These are phyloP conservation scores for Pseudonitzschia delicatissima DNA, from an alignment of 108 stramenopile species.

Conservation along the genomic window DNA sequence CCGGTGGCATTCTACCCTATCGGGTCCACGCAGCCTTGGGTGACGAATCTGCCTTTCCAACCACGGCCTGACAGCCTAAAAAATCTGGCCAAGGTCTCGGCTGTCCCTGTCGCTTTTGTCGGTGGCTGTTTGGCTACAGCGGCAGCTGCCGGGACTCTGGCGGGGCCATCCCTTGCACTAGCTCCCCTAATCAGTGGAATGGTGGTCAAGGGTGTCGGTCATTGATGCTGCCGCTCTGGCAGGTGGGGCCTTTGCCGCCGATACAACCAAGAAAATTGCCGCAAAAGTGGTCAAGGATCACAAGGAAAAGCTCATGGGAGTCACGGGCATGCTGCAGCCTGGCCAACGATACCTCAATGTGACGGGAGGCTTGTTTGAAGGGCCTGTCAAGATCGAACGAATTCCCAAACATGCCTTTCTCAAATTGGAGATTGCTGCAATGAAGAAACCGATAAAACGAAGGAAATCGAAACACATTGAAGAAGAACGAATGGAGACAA, in stretches of 20 bases:
- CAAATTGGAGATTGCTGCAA: not conserved
- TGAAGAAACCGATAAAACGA: not conserved
- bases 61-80: conserved; percentile 27
- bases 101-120: conserved; percentile 48
- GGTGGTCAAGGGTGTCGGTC: conserved; percentile 47
- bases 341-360: conserved; percentile 33
- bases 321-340: conserved; percentile 27
- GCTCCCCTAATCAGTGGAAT: conserved; percentile 43
- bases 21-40: conserved; percentile 44
- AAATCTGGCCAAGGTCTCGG: conserved; percentile 33
- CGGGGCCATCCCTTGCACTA: conserved; percentile 44
- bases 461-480: not conserved
- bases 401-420: not conserved
- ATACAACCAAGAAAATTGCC: conserved; percentile 30
- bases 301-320: conserved; percentile 36
- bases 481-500: no score
- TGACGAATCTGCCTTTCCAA: conserved; percentile 37
- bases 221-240: conserved; percentile 48
- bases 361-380: conserved; percentile 40
- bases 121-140: conserved; percentile 35
- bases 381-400: conserved; percentile 31
- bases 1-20: conserved; percentile 37
- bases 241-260: conserved; percentile 37
- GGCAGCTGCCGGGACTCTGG: conserved; percentile 36
- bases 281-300: conserved; percentile 31